Conservation (phyloP, 2,329 filamentous ascomycete genomes). For the Colletotrichum melonis region DNA sequence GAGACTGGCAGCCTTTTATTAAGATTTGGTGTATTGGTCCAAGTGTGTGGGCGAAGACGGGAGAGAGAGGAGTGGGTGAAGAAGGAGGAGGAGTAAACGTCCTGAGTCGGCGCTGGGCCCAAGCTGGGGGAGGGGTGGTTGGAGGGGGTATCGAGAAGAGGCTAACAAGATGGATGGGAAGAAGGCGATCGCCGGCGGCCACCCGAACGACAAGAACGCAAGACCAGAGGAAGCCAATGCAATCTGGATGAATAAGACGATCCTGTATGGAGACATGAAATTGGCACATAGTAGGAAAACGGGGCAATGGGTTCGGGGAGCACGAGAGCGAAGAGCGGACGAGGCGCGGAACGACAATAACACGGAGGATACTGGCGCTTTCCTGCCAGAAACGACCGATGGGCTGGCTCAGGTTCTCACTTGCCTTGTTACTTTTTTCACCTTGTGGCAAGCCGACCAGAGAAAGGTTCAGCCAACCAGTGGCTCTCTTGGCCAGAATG, state of each 20-base stretch:
- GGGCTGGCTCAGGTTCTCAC: not conserved
- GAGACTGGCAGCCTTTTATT: conserved; percentile 34
- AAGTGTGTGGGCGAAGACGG: conserved; percentile 16
- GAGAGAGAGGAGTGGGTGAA: conserved; percentile 18
- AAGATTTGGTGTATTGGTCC: conserved; percentile 19
- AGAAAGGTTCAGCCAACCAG: not conserved
- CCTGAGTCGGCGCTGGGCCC: conserved; percentile 34
- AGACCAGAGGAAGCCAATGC: conserved; percentile 18
- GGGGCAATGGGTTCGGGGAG: conserved; percentile 14
- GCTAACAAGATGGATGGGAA: not conserved
- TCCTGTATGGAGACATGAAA: conserved; percentile 20
- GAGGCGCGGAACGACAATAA: not conserved
- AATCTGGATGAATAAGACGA: conserved; percentile 29
- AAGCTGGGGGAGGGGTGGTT: conserved; percentile 23
- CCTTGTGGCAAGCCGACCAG: conserved; percentile 11
- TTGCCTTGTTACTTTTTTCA: not conserved
- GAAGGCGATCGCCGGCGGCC: conserved; percentile 16
- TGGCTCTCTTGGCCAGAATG: not conserved
- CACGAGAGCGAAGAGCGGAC: not conserved
- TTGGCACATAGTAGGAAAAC: not conserved
- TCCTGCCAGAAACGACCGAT: not conserved
- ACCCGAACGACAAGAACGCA: conserved; percentile 6
- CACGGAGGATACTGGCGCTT: conserved; percentile 15
- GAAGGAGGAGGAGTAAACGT: conserved; percentile 20
- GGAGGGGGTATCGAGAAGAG: not conserved